These are phyloP conservation scores for Mycena belliarum DNA, from an alignment of 768 basidiomycete species.

Conservation along the genomic window DNA sequence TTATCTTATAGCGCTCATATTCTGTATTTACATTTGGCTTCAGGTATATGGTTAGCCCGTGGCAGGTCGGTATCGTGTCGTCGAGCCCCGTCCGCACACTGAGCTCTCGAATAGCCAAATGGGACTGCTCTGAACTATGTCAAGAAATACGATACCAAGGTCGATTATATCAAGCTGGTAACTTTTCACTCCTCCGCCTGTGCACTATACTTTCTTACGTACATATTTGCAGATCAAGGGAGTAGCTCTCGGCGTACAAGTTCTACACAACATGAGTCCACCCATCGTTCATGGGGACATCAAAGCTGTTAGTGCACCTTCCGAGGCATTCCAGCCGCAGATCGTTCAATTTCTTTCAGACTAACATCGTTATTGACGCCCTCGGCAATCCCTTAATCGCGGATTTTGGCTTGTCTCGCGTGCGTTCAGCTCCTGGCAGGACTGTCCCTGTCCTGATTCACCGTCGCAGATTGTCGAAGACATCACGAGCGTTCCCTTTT, in stretches of 20 bases:
- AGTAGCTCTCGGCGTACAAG: slow-evolving; percentile 46
- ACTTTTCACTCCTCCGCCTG: neutral
- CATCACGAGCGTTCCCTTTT: slow-evolving; percentile 57
- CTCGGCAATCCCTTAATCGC: slow-evolving; percentile 50
- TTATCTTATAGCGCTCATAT: neutral
- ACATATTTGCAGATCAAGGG: slow-evolving; percentile 40
- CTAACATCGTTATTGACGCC: slow-evolving; percentile 48
- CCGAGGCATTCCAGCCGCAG: neutral
- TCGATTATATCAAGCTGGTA: slow-evolving; percentile 49
- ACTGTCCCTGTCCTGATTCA: neutral
- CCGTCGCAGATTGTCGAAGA: slow-evolving; percentile 52
- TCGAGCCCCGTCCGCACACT: neutral
- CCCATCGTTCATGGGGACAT: slow-evolving; percentile 57
- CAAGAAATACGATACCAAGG: slow-evolving; percentile 34
- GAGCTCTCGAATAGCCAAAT: slow-evolving; percentile 26
- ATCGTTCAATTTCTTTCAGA: slow-evolving; percentile 30
- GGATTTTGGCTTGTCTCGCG: slow-evolving; percentile 60
- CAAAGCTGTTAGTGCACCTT: slow-evolving; percentile 41
- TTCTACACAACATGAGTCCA: slow-evolving; percentile 52
- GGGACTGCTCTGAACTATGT: slow-evolving; percentile 53
- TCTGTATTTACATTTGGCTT: neutral
- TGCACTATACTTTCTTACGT: neutral
- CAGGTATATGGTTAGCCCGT: slow-evolving; percentile 61
- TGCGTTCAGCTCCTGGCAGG: slow-evolving; percentile 23
- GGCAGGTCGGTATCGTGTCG: slow-evolving; percentile 37